These are phyloP conservation scores for Blastobotrys capitulatus DNA, from an alignment of 1,139 yeast species.

Conservation along the genomic window DNA sequence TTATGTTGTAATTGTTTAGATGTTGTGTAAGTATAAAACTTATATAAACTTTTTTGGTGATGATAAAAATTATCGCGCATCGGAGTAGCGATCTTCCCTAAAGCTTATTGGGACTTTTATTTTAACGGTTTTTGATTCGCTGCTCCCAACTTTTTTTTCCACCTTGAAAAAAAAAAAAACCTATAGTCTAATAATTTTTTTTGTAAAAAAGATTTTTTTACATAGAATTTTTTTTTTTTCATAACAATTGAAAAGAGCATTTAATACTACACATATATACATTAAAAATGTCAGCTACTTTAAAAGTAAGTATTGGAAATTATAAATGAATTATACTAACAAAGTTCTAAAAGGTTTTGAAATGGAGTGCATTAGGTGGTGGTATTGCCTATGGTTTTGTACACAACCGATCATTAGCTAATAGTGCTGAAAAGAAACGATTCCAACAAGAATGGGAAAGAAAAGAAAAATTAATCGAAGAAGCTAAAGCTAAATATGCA, in stretches of 20 bases:
- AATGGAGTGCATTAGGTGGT: constrained; percentile 88
- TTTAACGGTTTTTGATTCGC: not conserved
- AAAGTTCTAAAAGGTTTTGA: constrained; percentile 54
- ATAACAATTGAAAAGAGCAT: no score
- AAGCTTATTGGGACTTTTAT: no score
- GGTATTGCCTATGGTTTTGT: constrained; percentile 87
- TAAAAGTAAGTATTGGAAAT: constrained; percentile 23
- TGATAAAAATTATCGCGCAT: no score
- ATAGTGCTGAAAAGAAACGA: constrained; percentile 52
- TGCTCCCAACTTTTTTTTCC: not conserved
- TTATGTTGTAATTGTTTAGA: no score
- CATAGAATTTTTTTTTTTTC: no score
- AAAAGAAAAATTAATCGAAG: constrained; percentile 70
- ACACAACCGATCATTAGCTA: constrained; percentile 69
- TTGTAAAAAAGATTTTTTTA: not conserved
- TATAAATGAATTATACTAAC: not conserved
- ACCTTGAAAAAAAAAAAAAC: not conserved
- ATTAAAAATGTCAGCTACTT: constrained; percentile 18
- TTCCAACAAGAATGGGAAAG: constrained; percentile 56
- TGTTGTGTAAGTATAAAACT: no score
- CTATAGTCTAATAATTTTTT: no score
- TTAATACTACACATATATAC: not conserved
- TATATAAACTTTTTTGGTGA: no score
- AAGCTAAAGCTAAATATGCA: constrained; percentile 84
- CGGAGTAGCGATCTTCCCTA: no score